Base-by-base conservation (phyloP, 2,329 filamentous ascomycete genomes). In the Parastagonospora nodorum region DNA sequence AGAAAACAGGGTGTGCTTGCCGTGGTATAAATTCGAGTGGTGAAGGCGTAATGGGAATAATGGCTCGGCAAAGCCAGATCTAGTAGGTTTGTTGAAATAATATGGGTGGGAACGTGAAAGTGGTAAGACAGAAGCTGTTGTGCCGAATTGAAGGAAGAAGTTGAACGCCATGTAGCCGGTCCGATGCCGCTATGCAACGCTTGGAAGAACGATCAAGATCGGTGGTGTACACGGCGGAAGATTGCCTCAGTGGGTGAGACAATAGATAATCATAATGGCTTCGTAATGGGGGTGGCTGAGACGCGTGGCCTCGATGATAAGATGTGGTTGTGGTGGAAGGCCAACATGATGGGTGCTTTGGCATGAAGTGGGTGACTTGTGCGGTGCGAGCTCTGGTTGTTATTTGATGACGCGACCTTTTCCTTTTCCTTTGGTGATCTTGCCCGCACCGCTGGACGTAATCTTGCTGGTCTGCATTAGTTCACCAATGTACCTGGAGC, bases 401-500 rank as follows among this genome's bases (percentile, higher is more conserved):
- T 71, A 72, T 67, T 73, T 72, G 52, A 69, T 68, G 52, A 52
- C 60, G 31, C 69, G 68, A 44, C 67, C 67, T 53, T 72, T 73
- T 59, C 68, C 67, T 56, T 77, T 77, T 55, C 58, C 67, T 64
- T 81, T 84, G 57, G 74, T 73, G 59, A 73, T 75, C 66, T 82
- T 83, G 31, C 76, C 75, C 45, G 80, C 79, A 48, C 77, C 77
- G 31, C 80, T 75, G 3, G 78, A 77, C n/a, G 78, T 80, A 66
- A 86, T 80, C 67, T 85, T 85, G 63, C 79, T 82, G 61, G 84
- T 86, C 66, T 90, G 90, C 84, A 96, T 97, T 48, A 97, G 82
- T 69, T 96, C 93, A 59, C 93, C 93, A 66, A 97, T 97, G 73
- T 97, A 97, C 74, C 96, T 96, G 53, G 6, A 2, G 7, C 16